A percentile compares a stretch with the other conserved stretches of the same genome.
These are phyloP conservation scores for Ottelia alismoides DNA, from an alignment of 106 monocot species.

Conservation along the genomic window DNA sequence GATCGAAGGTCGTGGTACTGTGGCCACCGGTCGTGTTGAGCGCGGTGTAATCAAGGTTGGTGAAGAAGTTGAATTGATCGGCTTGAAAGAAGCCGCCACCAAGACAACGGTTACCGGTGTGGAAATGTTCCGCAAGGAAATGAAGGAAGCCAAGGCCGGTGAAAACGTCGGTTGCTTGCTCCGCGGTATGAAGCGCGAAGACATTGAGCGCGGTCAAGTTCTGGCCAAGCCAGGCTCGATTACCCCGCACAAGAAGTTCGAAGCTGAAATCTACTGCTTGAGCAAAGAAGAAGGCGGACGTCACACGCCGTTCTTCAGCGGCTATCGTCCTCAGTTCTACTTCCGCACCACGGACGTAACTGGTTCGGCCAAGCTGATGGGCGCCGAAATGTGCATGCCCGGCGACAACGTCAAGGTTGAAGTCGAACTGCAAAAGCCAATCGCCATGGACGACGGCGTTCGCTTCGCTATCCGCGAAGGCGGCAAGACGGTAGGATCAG, in stretches of 20 bases:
- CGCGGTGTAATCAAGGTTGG: slow-evolving; percentile 67
- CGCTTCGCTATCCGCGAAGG: slow-evolving; percentile 70
- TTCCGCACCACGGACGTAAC: slow-evolving; percentile 80
- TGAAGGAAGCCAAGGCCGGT: slow-evolving; percentile 63
- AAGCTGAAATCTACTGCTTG: slow-evolving; percentile 52
- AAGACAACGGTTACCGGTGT: slow-evolving; percentile 66
- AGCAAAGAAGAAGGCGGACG: slow-evolving; percentile 83
- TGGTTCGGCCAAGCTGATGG: slow-evolving; percentile 62
- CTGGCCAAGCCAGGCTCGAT: slow-evolving; percentile 58
- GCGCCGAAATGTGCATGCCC: slow-evolving; percentile 74
- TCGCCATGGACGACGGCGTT: slow-evolving; percentile 71
- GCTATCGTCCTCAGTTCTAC: slow-evolving; percentile 72
- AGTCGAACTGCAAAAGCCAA: slow-evolving; percentile 52
- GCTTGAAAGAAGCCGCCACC: slow-evolving; percentile 43
- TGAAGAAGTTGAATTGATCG: slow-evolving; percentile 54
- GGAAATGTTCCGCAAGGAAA: slow-evolving; percentile 79
- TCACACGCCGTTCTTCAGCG: slow-evolving; percentile 65
- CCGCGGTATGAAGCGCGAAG: slow-evolving; percentile 52
- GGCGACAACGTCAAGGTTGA: slow-evolving; percentile 73
- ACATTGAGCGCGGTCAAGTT: slow-evolving; percentile 72
- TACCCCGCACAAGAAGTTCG: slow-evolving; percentile 71
- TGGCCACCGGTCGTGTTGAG: slow-evolving; percentile 81
- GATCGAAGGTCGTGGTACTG: slow-evolving; percentile 85
- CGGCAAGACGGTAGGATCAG: slow-evolving; percentile 69
- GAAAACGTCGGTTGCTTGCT: slow-evolving; percentile 69